Evolutionary conservation across 2,329 filamentous ascomycete genomes (phyloP), one percentile per base, ranked within the genome.

Genomic region (Ceratocystis alfenasii): DNA sequence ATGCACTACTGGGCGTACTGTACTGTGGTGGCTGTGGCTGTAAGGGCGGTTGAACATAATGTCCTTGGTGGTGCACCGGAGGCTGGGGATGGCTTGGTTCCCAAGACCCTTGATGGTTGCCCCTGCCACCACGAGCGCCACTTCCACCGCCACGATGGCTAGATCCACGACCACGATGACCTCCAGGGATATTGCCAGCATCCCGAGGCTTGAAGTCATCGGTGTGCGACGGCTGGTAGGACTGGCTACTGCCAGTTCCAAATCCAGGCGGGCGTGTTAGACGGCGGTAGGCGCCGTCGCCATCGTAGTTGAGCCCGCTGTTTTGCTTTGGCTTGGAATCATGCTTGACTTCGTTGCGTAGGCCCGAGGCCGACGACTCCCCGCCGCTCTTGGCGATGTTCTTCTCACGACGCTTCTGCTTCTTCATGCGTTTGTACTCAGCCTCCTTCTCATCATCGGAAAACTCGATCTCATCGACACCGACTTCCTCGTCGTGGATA

Each of bases 361-460:
- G 71, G 17, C 74, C 73, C 61, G 74, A 74, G 25, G 61, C 22
- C 10, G 46, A 60, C 33, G 62, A 6, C 8, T 28, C 22, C 41
- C 75, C 74, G 25, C 74, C 76, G 46, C 55, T 55, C 25, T 64
- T 63, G n/a, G n/a, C 15, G 4, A 10, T 55, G 50, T 75, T 76
- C 68, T 74, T 79, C 64, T 75, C 77, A 68, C 77, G 78, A 72
- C 82, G 84, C 75, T 87, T 87, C 69, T 85, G 81, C 75, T 91
- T 91, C 64, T 84, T 71, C 68, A 81, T 81, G 66, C 83, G 78
- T 77, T 88, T 95, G 73, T 90, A 85, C 71, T 91, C 89, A 6
- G 88, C 87, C 75, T 99, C 94, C 70, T 89, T 88, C 76, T 99
- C 94, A 71, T 99, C 94, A 70, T 99, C 94, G 0, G 93, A 96